These are phyloP conservation scores for Stentor roeselii DNA, from an alignment of 73 alveolate genomes.

Conservation along the genomic window DNA sequence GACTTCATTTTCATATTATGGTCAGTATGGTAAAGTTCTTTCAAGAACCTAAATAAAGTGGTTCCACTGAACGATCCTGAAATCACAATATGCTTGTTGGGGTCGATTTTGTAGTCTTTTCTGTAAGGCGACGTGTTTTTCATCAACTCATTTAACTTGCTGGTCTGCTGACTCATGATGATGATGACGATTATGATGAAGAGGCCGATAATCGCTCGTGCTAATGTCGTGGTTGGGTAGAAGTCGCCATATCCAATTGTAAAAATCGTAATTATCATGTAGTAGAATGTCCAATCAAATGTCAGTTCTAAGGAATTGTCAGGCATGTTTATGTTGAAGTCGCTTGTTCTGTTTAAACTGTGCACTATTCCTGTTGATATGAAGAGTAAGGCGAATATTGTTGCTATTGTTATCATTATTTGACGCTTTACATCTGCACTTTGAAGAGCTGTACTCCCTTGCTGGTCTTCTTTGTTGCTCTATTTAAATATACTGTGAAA, in stretches of 20 bases:
- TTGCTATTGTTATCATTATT: conserved; percentile 34
- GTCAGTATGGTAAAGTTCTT: conserved; percentile 62
- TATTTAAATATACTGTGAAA: conserved; percentile 33
- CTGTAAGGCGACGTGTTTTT: conserved; percentile 33
- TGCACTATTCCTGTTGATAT: conserved; percentile 46
- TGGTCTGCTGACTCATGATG: conserved; percentile 48
- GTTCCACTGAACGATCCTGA: conserved; percentile 40
- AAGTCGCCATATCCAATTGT: conserved; percentile 69
- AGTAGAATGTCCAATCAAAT: conserved; percentile 56
- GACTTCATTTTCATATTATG: conserved; percentile 48
- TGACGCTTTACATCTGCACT: conserved; percentile 41
- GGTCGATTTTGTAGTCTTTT: conserved; percentile 30
- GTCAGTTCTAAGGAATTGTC: conserved; percentile 37
- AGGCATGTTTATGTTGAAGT: conserved; percentile 34
- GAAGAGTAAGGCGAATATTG: conserved; percentile 36
- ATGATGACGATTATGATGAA: conserved; percentile 53
- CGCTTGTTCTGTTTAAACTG: conserved; percentile 35
- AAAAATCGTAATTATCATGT: conserved; percentile 42
- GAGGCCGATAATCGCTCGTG: conserved; percentile 47
- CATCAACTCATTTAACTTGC: conserved; percentile 47
- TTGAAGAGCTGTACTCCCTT: conserved; percentile 26
- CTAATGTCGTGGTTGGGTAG: conserved; percentile 40
- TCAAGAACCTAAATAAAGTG: conserved; percentile 45
- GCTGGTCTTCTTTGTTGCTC: conserved; percentile 27
- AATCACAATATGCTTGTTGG: conserved; percentile 49